Percentiles rank a stretch among this genome's conserved stretches.
phyloP scores from a whole-genome alignment of 352 stramenopile species.

The Poterioochromonas sp. region DNA sequence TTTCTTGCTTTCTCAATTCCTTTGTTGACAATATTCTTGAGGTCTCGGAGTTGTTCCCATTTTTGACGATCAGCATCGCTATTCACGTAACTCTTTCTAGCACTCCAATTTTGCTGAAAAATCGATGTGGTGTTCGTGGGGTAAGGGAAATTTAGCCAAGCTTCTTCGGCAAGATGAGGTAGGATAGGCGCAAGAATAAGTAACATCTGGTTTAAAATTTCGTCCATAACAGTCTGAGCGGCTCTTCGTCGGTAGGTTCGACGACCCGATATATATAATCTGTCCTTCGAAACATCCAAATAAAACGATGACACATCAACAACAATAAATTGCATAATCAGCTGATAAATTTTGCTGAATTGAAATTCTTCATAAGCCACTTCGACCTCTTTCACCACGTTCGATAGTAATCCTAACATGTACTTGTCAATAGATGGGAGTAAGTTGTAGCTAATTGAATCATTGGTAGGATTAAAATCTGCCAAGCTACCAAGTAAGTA shows the following conservation, averaged over 20 bases:
- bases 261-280: constrained; percentile 84
- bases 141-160: constrained; percentile 71
- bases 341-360: constrained; percentile 77
- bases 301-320: constrained; percentile 93
- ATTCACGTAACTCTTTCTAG: too few species aligned
- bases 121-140: constrained; percentile 52
- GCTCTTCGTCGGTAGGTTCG: constrained; percentile 63
- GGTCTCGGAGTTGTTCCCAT: constrained; percentile 71
- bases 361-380: constrained; percentile 65
- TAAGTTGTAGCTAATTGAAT: constrained; percentile 70
- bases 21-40: constrained; percentile 74
- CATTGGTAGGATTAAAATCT: constrained; percentile 71
- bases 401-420: constrained; percentile 79
- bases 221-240: constrained; percentile 72
- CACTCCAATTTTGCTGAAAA: constrained; percentile 54
- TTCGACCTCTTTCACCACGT: constrained; percentile 69
- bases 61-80: constrained; percentile 47
- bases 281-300: constrained; percentile 91
- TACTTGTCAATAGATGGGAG: constrained; percentile 85
- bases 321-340: constrained; percentile 78
- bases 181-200: constrained; percentile 74
- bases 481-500: constrained; percentile 92
- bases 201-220: constrained; percentile 58
- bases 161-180: constrained; percentile 91
- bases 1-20: constrained; percentile 56